phyloP scores from a whole-genome alignment of 257 asterid genomes.

The Petunia secreta region DNA sequence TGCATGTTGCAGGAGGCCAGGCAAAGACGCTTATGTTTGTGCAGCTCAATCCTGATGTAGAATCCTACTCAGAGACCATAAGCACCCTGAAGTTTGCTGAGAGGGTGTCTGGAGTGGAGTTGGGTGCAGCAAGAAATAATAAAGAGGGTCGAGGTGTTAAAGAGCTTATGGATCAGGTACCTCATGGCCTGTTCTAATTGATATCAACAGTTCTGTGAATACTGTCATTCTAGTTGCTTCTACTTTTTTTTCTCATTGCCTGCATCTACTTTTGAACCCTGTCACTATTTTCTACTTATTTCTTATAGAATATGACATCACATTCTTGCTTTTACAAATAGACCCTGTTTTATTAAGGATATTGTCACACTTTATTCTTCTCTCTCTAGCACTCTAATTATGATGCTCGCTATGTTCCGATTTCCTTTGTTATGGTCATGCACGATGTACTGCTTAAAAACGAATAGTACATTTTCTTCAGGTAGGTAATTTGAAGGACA shows the following conservation, averaged over 20 bases:
- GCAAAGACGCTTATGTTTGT: slow-evolving; percentile 98
- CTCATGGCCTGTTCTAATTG: slow-evolving; percentile 10
- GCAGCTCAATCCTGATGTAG: slow-evolving; percentile 92
- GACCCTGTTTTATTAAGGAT: not conserved
- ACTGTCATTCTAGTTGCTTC: slow-evolving; percentile 12
- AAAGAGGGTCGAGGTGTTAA: slow-evolving; percentile 87
- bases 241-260: not conserved
- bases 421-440: not conserved
- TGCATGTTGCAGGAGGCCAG: slow-evolving; percentile 74
- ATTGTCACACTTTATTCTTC: not conserved
- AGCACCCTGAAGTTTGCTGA: slow-evolving; percentile 97
- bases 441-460: not conserved
- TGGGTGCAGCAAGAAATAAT: slow-evolving; percentile 91
- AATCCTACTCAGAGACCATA: slow-evolving; percentile 83
- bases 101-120: slow-evolving; percentile 96
- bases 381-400: slow-evolving; percentile 2
- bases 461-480: slow-evolving; percentile 37
- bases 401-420: not conserved
- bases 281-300: not conserved
- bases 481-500: slow-evolving; percentile 78
- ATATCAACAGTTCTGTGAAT: slow-evolving; percentile 16
- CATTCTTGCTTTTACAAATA: not conserved
- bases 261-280: not conserved
- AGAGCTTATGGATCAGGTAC: slow-evolving; percentile 97
- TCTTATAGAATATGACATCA: not conserved